A percentile compares a stretch with the other conserved stretches of the same genome.
phyloP scores from a whole-genome alignment of 106 monocot species.

The Amphibolis antarctica region DNA sequence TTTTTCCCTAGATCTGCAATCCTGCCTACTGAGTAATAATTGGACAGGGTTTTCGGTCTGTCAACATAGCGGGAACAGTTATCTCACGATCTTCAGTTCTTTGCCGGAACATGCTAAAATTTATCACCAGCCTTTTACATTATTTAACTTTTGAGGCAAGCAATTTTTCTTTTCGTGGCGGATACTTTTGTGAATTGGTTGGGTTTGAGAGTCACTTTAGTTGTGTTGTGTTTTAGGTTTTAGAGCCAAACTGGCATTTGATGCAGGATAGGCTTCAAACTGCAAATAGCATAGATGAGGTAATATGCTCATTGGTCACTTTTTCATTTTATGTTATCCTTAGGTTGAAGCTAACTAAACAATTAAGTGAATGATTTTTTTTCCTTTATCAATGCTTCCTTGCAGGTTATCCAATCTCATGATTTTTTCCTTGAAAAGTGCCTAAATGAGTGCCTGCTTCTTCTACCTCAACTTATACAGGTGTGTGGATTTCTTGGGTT shows the following conservation, averaged over 20 bases:
- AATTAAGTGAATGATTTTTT: not conserved
- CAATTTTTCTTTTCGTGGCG: not conserved
- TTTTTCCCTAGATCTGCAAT: not conserved
- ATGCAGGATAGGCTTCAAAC: slow-evolving; percentile 79
- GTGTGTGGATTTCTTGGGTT: slow-evolving; percentile 13
- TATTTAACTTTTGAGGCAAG: slow-evolving; percentile 95
- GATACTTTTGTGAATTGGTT: not conserved
- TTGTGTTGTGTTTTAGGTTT: slow-evolving; percentile 40
- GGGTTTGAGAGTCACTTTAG: not conserved
- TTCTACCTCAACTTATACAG: slow-evolving; percentile 76
- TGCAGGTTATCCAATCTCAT: slow-evolving; percentile 87
- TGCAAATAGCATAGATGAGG: slow-evolving; percentile 97
- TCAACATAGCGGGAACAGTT: slow-evolving; percentile 59
- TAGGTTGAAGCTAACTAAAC: no score
- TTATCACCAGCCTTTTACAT: slow-evolving; percentile 90
- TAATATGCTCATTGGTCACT: slow-evolving; percentile 10
- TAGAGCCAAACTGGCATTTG: slow-evolving; percentile 99
- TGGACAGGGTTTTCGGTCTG: slow-evolving; percentile 54
- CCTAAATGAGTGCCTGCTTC: slow-evolving; percentile 90
- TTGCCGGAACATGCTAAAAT: slow-evolving; percentile 95
- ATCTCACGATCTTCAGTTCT: slow-evolving; percentile 77
- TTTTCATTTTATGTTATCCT: not conserved
- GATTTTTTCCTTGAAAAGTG: slow-evolving; percentile 93
- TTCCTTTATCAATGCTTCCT: not conserved
- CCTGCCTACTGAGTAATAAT: not conserved